These are phyloP conservation scores for Aspergillus sp. DNA, from an alignment of 2,329 filamentous ascomycete genomes.

Conservation along the genomic window DNA sequence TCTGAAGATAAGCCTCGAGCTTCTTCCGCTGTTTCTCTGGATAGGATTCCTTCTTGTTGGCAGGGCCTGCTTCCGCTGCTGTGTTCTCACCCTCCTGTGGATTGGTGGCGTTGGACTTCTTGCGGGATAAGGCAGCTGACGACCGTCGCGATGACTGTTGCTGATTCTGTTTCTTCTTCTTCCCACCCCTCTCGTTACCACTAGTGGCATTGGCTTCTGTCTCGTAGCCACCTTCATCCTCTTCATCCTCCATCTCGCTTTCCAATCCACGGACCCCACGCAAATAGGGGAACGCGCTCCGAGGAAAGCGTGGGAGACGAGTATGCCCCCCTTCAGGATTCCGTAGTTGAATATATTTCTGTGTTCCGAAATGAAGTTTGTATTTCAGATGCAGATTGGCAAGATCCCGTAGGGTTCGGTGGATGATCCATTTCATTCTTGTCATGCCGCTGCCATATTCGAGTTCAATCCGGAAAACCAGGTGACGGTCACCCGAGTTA, in stretches of 20 bases:
- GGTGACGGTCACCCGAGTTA: slow-evolving; percentile 59
- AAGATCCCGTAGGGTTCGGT: slow-evolving; percentile 81
- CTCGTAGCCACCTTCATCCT: slow-evolving; percentile 43
- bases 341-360: slow-evolving; percentile 68
- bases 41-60: slow-evolving; percentile 52
- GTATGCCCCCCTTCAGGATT: slow-evolving; percentile 59
- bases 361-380: slow-evolving; percentile 75
- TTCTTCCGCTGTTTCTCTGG: slow-evolving; percentile 76
- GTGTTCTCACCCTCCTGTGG: slow-evolving; percentile 32
- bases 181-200: slow-evolving; percentile 56
- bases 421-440: slow-evolving; percentile 92
- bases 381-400: slow-evolving; percentile 90
- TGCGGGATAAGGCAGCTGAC: slow-evolving; percentile 52
- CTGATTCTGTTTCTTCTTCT: slow-evolving; percentile 39
- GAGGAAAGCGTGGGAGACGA: slow-evolving; percentile 84
- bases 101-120: slow-evolving; percentile 49
- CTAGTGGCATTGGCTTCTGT: slow-evolving; percentile 59
- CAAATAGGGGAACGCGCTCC: slow-evolving; percentile 82
- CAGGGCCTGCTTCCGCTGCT: slow-evolving; percentile 29
- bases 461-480: slow-evolving; percentile 82
- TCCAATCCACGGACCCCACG: slow-evolving; percentile 72
- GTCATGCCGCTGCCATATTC: slow-evolving; percentile 95
- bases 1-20: slow-evolving; percentile 82
- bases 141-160: slow-evolving; percentile 37
- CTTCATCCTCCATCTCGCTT: slow-evolving; percentile 69